Conservation (phyloP, 306 rosid species). For the Delonix regia region DNA sequence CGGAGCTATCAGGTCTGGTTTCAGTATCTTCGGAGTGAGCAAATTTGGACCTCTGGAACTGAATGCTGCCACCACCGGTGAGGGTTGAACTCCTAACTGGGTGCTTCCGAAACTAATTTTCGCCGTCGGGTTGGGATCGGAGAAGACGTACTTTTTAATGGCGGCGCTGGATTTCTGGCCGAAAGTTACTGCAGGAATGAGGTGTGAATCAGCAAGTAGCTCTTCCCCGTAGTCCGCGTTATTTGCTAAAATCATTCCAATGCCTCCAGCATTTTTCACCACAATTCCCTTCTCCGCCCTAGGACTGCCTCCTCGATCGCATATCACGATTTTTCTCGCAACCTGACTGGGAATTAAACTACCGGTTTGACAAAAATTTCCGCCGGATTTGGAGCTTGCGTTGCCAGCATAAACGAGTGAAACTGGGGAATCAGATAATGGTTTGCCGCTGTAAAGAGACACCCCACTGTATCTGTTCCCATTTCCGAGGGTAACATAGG, state of each 20-base stretch:
- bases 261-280: slow-evolving; percentile 78
- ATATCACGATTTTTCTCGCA: slow-evolving; percentile 72
- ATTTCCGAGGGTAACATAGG: slow-evolving; percentile 59
- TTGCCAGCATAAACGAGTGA: slow-evolving; percentile 65
- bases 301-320: slow-evolving; percentile 83
- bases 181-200: slow-evolving; percentile 66
- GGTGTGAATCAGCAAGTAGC: slow-evolving; percentile 76
- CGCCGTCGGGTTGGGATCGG: slow-evolving; percentile 60
- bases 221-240: slow-evolving; percentile 77
- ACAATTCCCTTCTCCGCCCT: slow-evolving; percentile 71
- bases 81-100: slow-evolving; percentile 68
- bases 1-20: slow-evolving; percentile 92
- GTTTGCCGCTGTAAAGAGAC: slow-evolving; percentile 66
- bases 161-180: slow-evolving; percentile 65
- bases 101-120: slow-evolving; percentile 58
- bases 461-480: slow-evolving; percentile 60
- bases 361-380: slow-evolving; percentile 50
- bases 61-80: slow-evolving; percentile 88
- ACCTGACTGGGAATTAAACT: slow-evolving; percentile 55
- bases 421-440: slow-evolving; percentile 44
- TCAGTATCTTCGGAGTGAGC: slow-evolving; percentile 69
- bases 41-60: slow-evolving; percentile 92
- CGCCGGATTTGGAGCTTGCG: slow-evolving; percentile 52
- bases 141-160: slow-evolving; percentile 53
- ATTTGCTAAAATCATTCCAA: slow-evolving; percentile 81